Conservation (phyloP, 805 yeast genomes). For the Tetrapisispora nanseiensis region DNA sequence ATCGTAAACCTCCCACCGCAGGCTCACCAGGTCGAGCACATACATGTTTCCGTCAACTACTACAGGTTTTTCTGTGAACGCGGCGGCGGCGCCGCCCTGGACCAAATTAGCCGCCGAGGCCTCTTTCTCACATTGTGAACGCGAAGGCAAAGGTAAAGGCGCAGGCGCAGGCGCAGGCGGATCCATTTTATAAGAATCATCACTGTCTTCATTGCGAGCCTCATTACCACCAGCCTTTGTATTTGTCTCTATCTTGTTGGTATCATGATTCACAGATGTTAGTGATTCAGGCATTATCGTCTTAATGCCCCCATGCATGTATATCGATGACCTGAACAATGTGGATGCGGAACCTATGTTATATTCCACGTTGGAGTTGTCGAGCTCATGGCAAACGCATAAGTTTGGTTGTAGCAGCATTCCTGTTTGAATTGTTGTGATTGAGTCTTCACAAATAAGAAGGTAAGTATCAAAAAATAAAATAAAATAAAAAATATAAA, state of each 20-base stretch:
- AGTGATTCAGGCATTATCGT: too few relatives aligned
- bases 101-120: background rate
- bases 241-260: too few relatives aligned
- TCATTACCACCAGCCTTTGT: too few relatives aligned
- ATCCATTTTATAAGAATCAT: background rate
- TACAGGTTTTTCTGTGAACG: too few relatives aligned
- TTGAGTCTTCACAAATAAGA: background rate
- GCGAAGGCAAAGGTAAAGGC: too few relatives aligned
- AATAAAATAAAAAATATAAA: too few relatives aligned
- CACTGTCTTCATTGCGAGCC: too few relatives aligned
- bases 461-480: too few relatives aligned
- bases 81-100: too few relatives aligned
- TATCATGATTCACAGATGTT: too few relatives aligned
- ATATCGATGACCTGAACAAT: conserved; percentile 47
- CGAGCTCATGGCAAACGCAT: too few relatives aligned
- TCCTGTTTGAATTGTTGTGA: background rate
- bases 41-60: background rate
- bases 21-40: background rate
- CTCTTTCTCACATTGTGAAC: background rate
- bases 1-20: background rate
- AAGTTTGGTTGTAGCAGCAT: background rate
- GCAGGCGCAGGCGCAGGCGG: too few relatives aligned
- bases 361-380: background rate
- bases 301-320: conserved; percentile 51
- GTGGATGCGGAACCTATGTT: conserved; percentile 48